These are phyloP conservation scores for Alternaria rosae DNA, from an alignment of 2,329 filamentous ascomycete species.

Conservation along the genomic window DNA sequence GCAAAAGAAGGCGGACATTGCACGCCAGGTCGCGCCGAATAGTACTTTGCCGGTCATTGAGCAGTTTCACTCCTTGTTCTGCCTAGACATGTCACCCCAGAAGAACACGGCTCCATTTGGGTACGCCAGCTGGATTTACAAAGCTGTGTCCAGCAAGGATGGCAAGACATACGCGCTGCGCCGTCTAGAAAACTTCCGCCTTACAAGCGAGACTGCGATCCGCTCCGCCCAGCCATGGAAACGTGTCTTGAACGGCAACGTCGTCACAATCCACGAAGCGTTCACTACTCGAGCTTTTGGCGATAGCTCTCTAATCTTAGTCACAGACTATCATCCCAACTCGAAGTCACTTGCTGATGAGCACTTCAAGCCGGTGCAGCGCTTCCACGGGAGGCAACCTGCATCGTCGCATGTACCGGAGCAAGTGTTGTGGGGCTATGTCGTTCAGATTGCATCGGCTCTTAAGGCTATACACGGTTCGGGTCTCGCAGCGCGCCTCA, in stretches of 20 bases:
- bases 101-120: conserved; percentile 83
- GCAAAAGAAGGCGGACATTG: conserved; percentile 86
- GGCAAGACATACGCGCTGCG: conserved; percentile 88
- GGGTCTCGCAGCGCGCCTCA: conserved; percentile 82
- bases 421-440: conserved; percentile 85
- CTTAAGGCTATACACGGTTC: conserved; percentile 83
- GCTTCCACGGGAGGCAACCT: conserved; percentile 50
- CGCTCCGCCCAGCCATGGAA: conserved; percentile 89
- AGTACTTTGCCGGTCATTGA: conserved; percentile 79
- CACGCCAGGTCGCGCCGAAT: conserved; percentile 82
- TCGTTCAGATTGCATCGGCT: conserved; percentile 88
- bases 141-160: conserved; percentile 87
- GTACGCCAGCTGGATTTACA: conserved; percentile 93
- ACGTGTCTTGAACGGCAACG: conserved; percentile 77
- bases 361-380: conserved; percentile 64
- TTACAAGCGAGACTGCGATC: conserved; percentile 90
- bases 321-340: conserved; percentile 90
- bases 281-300: conserved; percentile 94
- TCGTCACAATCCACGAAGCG: conserved; percentile 87
- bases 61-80: conserved; percentile 90
- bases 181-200: conserved; percentile 84
- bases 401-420: conserved; percentile 63
- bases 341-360: conserved; percentile 89
- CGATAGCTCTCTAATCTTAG: conserved; percentile 92
- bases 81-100: conserved; percentile 81